Evolutionary conservation across 2,329 filamentous ascomycete species (phyloP).

Genomic region (Pseudopyricularia javanii): DNA sequence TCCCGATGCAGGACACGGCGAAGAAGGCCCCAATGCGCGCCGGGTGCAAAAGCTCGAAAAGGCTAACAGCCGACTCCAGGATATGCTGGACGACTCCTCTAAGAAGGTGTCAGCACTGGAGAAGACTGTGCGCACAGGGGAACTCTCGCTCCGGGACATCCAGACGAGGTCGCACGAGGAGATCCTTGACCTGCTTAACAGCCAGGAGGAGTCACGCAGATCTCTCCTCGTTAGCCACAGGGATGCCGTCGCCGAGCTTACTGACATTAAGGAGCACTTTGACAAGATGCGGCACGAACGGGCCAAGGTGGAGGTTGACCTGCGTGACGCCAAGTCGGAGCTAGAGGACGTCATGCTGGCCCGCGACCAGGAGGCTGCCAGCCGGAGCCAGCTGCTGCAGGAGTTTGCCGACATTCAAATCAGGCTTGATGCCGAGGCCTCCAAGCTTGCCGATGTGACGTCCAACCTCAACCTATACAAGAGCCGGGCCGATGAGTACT

Average conservation of each 20-base stretch:
- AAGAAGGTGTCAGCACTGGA: constrained; percentile 88
- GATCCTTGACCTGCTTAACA: constrained; percentile 82
- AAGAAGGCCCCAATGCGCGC: constrained; percentile 44
- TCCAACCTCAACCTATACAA: constrained; percentile 85
- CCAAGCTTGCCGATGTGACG: constrained; percentile 70
- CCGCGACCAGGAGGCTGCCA: constrained; percentile 77
- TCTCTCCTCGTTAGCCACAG: constrained; percentile 77
- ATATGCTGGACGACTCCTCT: constrained; percentile 85
- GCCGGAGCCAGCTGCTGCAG: constrained; percentile 75
- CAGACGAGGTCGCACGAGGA: constrained; percentile 92
- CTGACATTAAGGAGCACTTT: constrained; percentile 75
- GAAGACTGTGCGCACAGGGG: constrained; percentile 72
- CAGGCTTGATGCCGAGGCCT: constrained; percentile 76
- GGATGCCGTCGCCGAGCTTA: constrained; percentile 70
- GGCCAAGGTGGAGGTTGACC: constrained; percentile 68
- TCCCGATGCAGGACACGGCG: constrained; percentile 51
- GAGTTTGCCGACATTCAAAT: constrained; percentile 94
- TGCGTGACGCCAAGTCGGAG: constrained; percentile 74
- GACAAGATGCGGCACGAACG: constrained; percentile 79
- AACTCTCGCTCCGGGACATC: constrained; percentile 79
- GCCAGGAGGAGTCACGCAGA: constrained; percentile 79
- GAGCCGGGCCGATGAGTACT: constrained; percentile 87
- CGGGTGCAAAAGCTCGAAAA: constrained; percentile 86
- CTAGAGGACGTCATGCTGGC: constrained; percentile 67
- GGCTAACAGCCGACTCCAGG: constrained; percentile 81